A percentile compares a stretch with the other conserved stretches of the same genome.
Conservation (phyloP, 2,329 filamentous ascomycete genomes). For the Colletotrichum destructivum region DNA sequence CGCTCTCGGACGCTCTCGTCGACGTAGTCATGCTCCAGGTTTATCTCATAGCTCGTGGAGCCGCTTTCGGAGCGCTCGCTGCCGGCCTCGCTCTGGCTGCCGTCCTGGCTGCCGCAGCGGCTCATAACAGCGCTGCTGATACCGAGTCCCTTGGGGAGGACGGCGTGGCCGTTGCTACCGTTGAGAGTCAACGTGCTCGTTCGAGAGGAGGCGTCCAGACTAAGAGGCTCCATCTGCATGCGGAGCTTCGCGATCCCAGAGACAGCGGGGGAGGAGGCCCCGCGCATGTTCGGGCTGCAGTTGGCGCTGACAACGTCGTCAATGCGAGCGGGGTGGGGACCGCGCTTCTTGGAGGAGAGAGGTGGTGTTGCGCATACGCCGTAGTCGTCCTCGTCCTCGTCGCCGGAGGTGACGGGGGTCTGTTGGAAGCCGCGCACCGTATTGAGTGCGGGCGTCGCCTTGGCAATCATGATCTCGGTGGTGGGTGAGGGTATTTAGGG, state of each 20-base stretch:
- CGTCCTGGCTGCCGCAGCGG: conserved; percentile 69
- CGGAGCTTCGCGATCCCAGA: conserved; percentile 89
- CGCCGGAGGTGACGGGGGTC: conserved; percentile 69
- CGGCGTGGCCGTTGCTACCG: conserved; percentile 60
- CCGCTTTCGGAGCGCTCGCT: conserved; percentile 76
- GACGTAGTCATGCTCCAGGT: conserved; percentile 87
- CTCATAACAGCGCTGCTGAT: conserved; percentile 71
- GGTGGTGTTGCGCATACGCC: conserved; percentile 47
- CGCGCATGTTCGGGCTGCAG: conserved; percentile 73
- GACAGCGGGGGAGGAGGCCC: conserved; percentile 66
- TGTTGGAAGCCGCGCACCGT: conserved; percentile 71
- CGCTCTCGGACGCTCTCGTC: conserved; percentile 73
- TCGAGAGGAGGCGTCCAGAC: conserved; percentile 71
- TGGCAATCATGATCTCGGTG: conserved; percentile 59
- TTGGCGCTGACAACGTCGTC: conserved; percentile 74
- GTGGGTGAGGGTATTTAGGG: conserved; percentile 11
- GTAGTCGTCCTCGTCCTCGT: conserved; percentile 69
- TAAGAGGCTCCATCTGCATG: conserved; percentile 84
- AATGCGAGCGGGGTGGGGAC: conserved; percentile 58
- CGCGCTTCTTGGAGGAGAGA: conserved; percentile 47
- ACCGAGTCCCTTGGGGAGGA: conserved; percentile 48
- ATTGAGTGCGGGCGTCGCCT: conserved; percentile 64
- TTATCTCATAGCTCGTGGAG: conserved; percentile 86
- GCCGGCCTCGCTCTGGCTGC: conserved; percentile 66
- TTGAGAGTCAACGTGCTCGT: conserved; percentile 70